Percentiles rank a stretch among this genome's conserved stretches.
Conservation (phyloP, 139 green algal species). For the Ettlia oleoabundans region DNA sequence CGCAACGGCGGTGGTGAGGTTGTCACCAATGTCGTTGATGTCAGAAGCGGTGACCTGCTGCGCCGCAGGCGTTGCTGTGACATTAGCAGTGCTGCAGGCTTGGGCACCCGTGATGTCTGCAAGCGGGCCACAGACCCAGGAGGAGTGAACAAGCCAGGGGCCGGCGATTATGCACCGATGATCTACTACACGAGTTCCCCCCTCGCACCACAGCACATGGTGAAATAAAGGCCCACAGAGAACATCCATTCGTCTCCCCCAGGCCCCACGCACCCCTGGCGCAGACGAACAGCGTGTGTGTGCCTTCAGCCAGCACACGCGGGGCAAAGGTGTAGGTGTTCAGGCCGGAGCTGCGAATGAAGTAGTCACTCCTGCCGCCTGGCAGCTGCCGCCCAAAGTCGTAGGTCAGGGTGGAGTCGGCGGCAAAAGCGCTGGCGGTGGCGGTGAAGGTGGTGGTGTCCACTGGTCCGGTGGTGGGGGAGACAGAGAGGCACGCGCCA, state of each 20-base stretch:
- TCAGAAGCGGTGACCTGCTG: neutral
- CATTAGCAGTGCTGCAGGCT: neutral
- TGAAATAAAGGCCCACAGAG: no score
- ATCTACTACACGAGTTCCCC: no score
- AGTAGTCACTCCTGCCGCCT: neutral
- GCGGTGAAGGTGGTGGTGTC: neutral
- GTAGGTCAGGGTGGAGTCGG: neutral
- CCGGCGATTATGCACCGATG: no score
- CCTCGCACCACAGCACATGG: no score
- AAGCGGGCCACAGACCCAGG: neutral
- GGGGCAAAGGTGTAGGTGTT: slow-evolving; percentile 14
- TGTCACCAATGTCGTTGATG: neutral
- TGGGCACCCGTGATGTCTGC: neutral
- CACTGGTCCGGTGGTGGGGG: neutral
- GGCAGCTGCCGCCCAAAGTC: neutral
- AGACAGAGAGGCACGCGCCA: slow-evolving; percentile 1
- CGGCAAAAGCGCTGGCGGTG: neutral
- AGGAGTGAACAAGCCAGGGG: no score
- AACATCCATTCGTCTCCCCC: neutral
- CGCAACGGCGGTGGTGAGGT: neutral
- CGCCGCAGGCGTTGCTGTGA: neutral
- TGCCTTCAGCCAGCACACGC: neutral
- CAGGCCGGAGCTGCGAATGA: neutral
- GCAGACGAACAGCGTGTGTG: neutral
- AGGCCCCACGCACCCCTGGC: neutral